Base-by-base conservation (phyloP, 495 filamentous ascomycete species). In the Hypoxylon rickii region DNA sequence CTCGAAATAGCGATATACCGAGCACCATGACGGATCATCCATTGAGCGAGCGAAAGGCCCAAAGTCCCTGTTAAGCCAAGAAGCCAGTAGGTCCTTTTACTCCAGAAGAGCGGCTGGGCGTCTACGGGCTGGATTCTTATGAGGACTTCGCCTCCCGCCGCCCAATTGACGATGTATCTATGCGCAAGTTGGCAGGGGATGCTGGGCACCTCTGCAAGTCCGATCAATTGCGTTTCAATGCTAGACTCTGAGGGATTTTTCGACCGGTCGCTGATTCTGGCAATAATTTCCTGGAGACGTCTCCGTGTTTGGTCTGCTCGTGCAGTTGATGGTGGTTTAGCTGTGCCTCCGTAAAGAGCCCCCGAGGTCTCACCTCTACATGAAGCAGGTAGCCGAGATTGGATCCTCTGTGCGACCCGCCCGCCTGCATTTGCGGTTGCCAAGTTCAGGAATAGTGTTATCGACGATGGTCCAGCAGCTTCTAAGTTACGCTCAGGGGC, bases 11-110 rank as follows among this genome's bases (percentile, higher is more conserved):
- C 72, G n/a, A 86, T 57, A 46, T 75, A 70, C 7, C 67, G 36
- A 2, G 83, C 82, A 0, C 82, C 82, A 37, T 77, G 70, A 0
- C 26, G 6, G 1, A 73, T 67, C 81, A 86, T 83, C 79, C 78
- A 86, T 13, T 75, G 55, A 38, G 73, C 76, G 0, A 84, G 58
- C 0, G 80, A 78, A 12, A 66, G 56, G 5, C 81, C 83, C 3
- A 84, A 60, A 3, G 67, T 64, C 7, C 78, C 75, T 7, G 70
- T 78, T 1, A 83, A 59, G 3, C 83, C 83, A 22, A 77, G 67
- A 1, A 86, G 67, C 55, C 72, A 65, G 49, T 86, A 86, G 0
- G 81, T 80, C 44, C 71, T 76, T 20, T 73, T 54, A 3, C 20
- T 16, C 3, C 42, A 44, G 50, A 75, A 75, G 4, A 62, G 12